Evolutionary conservation across 148 eudicot genomes (phyloP), one percentile per base, ranked within the genome.

Genomic region (Spergularia bocconei): DNA sequence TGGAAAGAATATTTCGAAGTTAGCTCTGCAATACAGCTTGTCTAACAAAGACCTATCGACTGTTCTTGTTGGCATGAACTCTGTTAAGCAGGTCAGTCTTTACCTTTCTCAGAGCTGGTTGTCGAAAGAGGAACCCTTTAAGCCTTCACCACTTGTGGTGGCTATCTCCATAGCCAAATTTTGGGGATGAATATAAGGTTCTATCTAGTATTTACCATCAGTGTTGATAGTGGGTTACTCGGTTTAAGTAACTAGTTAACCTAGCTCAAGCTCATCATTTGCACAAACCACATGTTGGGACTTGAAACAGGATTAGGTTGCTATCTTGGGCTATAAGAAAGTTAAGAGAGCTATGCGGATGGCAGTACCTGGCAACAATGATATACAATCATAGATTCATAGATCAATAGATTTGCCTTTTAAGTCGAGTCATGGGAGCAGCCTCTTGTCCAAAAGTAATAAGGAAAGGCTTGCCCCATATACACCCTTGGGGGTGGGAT

Each of bases 11-110:
- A 88, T 96, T 56, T 88, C 99, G 47, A 96, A 92, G 81, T 74
- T 96, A 68, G 94, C 99, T 73, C 52, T 96, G 85, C 99, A 96
- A 70, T 92, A 91, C 87, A 92, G 99, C 85, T 85, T 96, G 80
- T 85, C 89, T 52, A 92, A 91, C 82, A 88, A 84, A 81, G 94
- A 92, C 64, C 86, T 96, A 68, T 79, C 98, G 14, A 83, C 99
- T 36, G 82, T 91, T 77, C 90, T 96, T 78, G 98, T 96, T 36
- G 99, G 99, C 77, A 96, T 96, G 99, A 90, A 86, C 72, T 88
- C 98, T 44, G 91, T 89, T 67, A 78, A 69, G 79, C 94, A 96
- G 99, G 99, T 91, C 15, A 63, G 78, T 65, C 54, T 39, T 56
- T 61, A 62, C 41, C 41, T 48, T 48, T 39, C 59, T 41, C 54